Percentiles rank a stretch among this genome's conserved stretches.
Evolutionary conservation across 106 monocot species (phyloP).

Genomic region (Gastrodia elata): DNA sequence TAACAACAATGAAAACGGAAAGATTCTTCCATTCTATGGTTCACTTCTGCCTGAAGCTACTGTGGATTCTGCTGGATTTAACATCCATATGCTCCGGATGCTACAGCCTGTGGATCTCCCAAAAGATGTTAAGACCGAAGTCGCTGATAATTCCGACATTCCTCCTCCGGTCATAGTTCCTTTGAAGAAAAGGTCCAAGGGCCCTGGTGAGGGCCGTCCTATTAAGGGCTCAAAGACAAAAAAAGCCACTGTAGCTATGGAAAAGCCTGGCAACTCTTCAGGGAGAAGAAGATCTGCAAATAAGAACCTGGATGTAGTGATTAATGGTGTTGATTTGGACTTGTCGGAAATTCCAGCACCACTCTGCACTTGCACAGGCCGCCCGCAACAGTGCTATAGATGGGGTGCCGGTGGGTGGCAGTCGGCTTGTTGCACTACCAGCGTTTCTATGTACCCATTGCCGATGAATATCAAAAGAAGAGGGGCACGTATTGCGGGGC

Average conservation of each 20-base stretch:
- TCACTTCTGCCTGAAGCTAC: constrained; percentile 3
- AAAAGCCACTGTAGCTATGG: constrained; percentile 19
- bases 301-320: constrained; percentile 31
- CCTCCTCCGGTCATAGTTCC: constrained; percentile 4
- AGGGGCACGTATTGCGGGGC: constrained; percentile 42
- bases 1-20: constrained; percentile 20
- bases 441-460: constrained; percentile 36
- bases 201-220: constrained; percentile 17
- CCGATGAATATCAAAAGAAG: constrained; percentile 35
- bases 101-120: constrained; percentile 22
- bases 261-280: constrained; percentile 5
- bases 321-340: constrained; percentile 53
- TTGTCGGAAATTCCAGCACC: constrained; percentile 44
- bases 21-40: constrained; percentile 22
- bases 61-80: not conserved
- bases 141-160: constrained; percentile 7
- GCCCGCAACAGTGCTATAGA: constrained; percentile 38
- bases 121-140: constrained; percentile 10
- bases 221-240: constrained; percentile 44
- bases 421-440: constrained; percentile 49
- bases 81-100: constrained; percentile 30
- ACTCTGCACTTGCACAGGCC: constrained; percentile 41
- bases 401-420: constrained; percentile 60
- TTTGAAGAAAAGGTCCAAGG: constrained; percentile 38
- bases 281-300: constrained; percentile 17